A percentile compares a stretch with the other conserved stretches of the same genome.
phyloP scores from a whole-genome alignment of 1,139 yeast genomes.

The Debaryomycetaceae sp. region DNA sequence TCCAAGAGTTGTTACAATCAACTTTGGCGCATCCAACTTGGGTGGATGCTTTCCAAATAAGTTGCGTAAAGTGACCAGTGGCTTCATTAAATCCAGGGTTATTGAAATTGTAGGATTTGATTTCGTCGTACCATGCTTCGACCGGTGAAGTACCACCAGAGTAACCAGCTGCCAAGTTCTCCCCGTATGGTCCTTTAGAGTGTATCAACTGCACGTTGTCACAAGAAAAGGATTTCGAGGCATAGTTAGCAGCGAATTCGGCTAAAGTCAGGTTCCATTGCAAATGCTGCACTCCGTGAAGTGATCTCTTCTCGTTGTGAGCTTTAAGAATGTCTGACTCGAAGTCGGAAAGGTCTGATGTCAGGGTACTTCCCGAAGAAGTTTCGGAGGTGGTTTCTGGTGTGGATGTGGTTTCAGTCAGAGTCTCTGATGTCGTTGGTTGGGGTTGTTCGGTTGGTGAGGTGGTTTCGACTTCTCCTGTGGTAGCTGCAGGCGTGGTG shows the following conservation, averaged over 20 bases:
- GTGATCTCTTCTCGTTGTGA: conserved; percentile 53
- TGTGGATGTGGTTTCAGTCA: conserved; percentile 11
- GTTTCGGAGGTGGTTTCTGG: conserved; percentile 18
- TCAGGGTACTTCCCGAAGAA: conserved; percentile 21
- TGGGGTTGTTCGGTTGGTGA: conserved; percentile 1
- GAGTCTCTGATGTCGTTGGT: conserved; percentile 7
- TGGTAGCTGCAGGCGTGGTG: conserved; percentile 9
- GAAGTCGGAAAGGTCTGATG: conserved; percentile 15
- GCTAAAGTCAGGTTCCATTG: conserved; percentile 49
- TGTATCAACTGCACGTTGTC: conserved; percentile 51
- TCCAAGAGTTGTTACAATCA: conserved; percentile 46
- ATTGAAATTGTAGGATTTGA: conserved; percentile 44
- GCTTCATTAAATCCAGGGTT: conserved; percentile 43
- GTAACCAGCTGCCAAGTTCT: conserved; percentile 57
- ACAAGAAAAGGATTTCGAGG: conserved; percentile 44
- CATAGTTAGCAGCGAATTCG: conserved; percentile 45
- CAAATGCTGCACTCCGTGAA: conserved; percentile 47
- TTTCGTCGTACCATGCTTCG: conserved; percentile 67
- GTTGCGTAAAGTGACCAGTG: conserved; percentile 67
- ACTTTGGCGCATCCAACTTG: conserved; percentile 62
- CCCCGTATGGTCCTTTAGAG: conserved; percentile 55
- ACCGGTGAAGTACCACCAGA: conserved; percentile 48
- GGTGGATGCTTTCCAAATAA: conserved; percentile 59
- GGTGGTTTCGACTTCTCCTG: background rate
- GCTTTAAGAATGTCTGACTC: conserved; percentile 38